A percentile compares a stretch with the other conserved stretches of the same genome.
phyloP scores from a whole-genome alignment of 495 filamentous ascomycete genomes.

The Podospora didyma region DNA sequence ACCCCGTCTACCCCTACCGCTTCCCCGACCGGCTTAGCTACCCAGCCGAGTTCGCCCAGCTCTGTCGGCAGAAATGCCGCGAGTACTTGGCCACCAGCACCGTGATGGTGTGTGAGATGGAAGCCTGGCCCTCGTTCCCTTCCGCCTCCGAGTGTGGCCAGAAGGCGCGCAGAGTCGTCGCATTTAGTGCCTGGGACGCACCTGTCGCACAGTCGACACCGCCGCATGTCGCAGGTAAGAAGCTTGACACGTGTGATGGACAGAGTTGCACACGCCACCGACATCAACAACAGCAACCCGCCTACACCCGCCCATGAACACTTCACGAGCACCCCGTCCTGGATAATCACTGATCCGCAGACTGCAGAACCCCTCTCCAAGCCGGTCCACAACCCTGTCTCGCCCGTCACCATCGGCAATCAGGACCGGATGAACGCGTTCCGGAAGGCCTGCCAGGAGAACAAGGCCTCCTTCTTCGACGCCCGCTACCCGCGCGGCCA shows the following conservation, averaged over 20 bases:
- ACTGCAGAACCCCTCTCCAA: conserved; percentile 4
- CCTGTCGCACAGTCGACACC: neutral
- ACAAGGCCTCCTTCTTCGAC: conserved; percentile 20
- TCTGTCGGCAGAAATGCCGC: conserved; percentile 20
- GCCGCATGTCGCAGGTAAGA: neutral
- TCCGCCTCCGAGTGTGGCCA: neutral
- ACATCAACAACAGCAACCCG: no score
- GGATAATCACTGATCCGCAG: neutral
- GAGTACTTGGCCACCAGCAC: conserved; percentile 24
- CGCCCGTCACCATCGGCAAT: conserved; percentile 19
- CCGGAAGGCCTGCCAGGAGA: conserved; percentile 11
- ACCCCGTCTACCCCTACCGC: conserved; percentile 34
- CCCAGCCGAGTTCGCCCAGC: conserved; percentile 20
- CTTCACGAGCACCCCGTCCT: neutral
- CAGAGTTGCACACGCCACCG: no score
- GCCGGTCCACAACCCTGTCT: neutral
- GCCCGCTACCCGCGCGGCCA: conserved; percentile 13
- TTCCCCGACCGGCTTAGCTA: conserved; percentile 27
- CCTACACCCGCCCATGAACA: no score
- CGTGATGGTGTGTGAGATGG: conserved; percentile 30
- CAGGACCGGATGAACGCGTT: conserved; percentile 20
- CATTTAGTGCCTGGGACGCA: conserved; percentile 26
- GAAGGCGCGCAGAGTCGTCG: conserved; percentile 15
- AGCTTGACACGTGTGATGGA: no score
- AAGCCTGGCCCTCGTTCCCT: neutral